Conservation (phyloP, 495 filamentous ascomycete genomes). For the Aspergillus olivimuriae region DNA sequence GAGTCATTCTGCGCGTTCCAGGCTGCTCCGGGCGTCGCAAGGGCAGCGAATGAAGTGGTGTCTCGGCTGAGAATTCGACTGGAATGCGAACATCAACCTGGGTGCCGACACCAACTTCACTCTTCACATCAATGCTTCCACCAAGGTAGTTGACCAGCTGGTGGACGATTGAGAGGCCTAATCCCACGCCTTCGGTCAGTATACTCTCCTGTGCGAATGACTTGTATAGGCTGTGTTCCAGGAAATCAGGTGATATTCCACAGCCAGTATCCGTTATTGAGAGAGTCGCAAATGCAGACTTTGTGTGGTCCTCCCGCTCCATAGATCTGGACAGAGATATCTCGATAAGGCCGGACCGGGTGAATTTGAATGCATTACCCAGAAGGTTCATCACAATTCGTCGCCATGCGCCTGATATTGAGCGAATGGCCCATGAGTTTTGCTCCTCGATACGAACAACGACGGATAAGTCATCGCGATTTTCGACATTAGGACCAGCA, state of each 20-base stretch:
- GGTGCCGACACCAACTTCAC: conserved; percentile 50
- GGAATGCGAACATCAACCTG: conserved; percentile 50
- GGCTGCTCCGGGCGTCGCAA: background rate
- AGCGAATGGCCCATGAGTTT: conserved; percentile 46
- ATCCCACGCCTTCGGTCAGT: conserved; percentile 59
- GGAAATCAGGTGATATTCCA: conserved; percentile 63
- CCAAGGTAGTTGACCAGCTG: conserved; percentile 56
- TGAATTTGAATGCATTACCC: conserved; percentile 71
- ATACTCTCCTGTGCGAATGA: conserved; percentile 69
- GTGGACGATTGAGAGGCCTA: conserved; percentile 63
- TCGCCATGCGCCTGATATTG: conserved; percentile 56
- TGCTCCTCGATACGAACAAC: conserved; percentile 50
- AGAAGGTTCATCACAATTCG: conserved; percentile 67
- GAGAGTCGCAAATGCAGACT: conserved; percentile 28
- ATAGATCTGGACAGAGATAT: conserved; percentile 37
- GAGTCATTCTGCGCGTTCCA: background rate
- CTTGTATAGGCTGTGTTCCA: conserved; percentile 59
- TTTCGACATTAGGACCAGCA: background rate
- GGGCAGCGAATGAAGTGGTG: background rate
- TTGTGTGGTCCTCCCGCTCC: conserved; percentile 11
- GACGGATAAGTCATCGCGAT: conserved; percentile 31
- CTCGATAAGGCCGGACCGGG: conserved; percentile 50
- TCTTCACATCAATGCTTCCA: conserved; percentile 54
- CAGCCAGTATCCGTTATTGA: conserved; percentile 58
- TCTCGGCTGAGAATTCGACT: conserved; percentile 13